Evolutionary conservation across 2,329 filamentous ascomycete genomes (phyloP).

Genomic region (Exophiala calicioides): DNA sequence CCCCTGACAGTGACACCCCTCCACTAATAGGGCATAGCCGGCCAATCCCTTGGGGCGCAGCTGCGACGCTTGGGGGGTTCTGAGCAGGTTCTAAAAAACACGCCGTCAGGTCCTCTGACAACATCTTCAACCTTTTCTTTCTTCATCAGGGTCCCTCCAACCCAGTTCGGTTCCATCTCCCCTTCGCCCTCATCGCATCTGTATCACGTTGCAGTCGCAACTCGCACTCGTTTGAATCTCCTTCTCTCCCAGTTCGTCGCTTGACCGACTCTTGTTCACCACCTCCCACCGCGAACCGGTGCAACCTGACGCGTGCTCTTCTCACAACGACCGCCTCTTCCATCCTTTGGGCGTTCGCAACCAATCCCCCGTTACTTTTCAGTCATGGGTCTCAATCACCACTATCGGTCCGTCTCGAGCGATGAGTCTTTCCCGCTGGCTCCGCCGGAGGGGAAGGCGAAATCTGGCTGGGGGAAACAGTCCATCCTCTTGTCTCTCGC

Average conservation of each 20-base stretch:
- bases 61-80: too few species aligned
- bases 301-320: too few species aligned
- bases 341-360: constrained; percentile 3
- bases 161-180: constrained; percentile 1
- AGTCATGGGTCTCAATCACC: constrained; percentile 20
- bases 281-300: too few species aligned
- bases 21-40: too few species aligned
- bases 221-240: constrained; percentile 6
- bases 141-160: not conserved
- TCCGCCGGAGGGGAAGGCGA: constrained; percentile 10
- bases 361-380: not conserved
- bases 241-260: not conserved
- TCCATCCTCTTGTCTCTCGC: constrained; percentile 23
- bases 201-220: constrained; percentile 5
- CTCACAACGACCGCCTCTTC: not conserved
- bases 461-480: constrained; percentile 27
- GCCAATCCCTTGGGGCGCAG: too few species aligned
- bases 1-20: too few species aligned
- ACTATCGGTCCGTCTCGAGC: constrained; percentile 27
- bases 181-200: not conserved
- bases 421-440: constrained; percentile 23
- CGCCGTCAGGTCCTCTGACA: constrained; percentile 7
- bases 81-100: constrained; percentile 10
- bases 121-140: constrained; percentile 3
- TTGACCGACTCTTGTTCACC: too few species aligned